Evolutionary conservation across 169 alveolate genomes (phyloP).

Genomic region (Pseudocohnilembus persalinus): DNA sequence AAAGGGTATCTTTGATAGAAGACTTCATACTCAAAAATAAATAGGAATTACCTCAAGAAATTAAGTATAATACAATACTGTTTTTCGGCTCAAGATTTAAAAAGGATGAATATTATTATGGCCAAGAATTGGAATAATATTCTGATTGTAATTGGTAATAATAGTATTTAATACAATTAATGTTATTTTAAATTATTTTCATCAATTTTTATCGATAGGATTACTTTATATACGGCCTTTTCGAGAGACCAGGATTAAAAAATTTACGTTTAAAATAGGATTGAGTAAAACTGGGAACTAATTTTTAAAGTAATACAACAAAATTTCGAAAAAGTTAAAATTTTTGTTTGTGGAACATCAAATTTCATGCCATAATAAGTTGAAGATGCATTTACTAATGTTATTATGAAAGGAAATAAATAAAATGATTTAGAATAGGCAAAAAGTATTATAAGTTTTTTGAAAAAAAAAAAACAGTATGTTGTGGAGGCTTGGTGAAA

Average conservation of each 20-base stretch:
- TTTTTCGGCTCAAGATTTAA: conserved; percentile 62
- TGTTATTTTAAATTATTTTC: neutral
- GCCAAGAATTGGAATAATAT: conserved; percentile 41
- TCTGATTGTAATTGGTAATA: conserved; percentile 28
- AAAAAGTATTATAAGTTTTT: neutral
- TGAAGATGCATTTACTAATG: conserved; percentile 13
- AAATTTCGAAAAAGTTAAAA: conserved; percentile 28
- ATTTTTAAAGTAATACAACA: conserved; percentile 1
- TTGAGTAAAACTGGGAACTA: conserved; percentile 11
- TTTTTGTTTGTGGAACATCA: conserved; percentile 56
- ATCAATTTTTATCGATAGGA: neutral
- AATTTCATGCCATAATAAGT: conserved; percentile 25
- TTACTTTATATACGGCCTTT: conserved; percentile 45
- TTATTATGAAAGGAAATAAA: neutral
- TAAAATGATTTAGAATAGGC: conserved; percentile 15
- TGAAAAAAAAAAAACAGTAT: conserved; percentile 20
- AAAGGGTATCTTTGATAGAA: conserved; percentile 38
- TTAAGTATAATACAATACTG: conserved; percentile 27
- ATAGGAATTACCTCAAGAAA: neutral
- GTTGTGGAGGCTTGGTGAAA: conserved; percentile 33
- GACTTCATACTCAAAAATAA: neutral
- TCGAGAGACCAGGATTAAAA: conserved; percentile 52
- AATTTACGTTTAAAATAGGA: conserved; percentile 59
- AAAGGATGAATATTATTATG: conserved; percentile 54
- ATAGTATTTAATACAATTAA: neutral